A percentile compares a stretch with the other conserved stretches of the same genome.
These are phyloP conservation scores for Russula vinacea DNA, from an alignment of 768 basidiomycete species.

Conservation along the genomic window DNA sequence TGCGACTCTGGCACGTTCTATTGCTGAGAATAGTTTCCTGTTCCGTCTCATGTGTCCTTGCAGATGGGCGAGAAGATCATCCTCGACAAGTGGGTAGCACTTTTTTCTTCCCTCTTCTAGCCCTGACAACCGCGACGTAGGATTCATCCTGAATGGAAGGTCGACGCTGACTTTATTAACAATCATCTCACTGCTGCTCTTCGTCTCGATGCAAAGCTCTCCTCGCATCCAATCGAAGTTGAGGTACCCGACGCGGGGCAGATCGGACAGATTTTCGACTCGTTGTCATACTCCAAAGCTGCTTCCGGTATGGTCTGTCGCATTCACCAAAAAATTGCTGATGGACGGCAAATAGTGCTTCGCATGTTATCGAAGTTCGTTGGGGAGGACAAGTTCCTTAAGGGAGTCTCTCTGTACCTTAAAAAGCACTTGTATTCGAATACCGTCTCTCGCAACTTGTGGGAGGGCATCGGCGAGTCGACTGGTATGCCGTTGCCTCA, in stretches of 20 bases:
- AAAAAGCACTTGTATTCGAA: conserved; percentile 85
- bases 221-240: conserved; percentile 92
- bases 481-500: conserved; percentile 44
- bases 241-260: conserved; percentile 82
- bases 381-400: conserved; percentile 83
- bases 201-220: conserved; percentile 75
- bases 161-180: conserved; percentile 78
- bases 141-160: conserved; percentile 83
- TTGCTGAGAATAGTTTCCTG: conserved; percentile 20
- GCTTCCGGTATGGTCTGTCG: conserved; percentile 53
- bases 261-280: conserved; percentile 80
- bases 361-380: conserved; percentile 90
- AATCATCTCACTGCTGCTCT: conserved; percentile 74
- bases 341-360: conserved; percentile 51
- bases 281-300: conserved; percentile 81
- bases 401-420: conserved; percentile 87
- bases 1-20: conserved; percentile 63
- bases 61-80: conserved; percentile 52
- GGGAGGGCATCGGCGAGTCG: conserved; percentile 77
- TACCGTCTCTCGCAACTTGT: conserved; percentile 81
- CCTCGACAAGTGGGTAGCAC: conserved; percentile 11
- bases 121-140: conserved; percentile 36
- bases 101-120: conserved; percentile 3
- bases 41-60: conserved; percentile 16
- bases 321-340: not conserved